phyloP scores from a whole-genome alignment of 805 yeast species.

The Cyberlindnera mississippiensis region DNA sequence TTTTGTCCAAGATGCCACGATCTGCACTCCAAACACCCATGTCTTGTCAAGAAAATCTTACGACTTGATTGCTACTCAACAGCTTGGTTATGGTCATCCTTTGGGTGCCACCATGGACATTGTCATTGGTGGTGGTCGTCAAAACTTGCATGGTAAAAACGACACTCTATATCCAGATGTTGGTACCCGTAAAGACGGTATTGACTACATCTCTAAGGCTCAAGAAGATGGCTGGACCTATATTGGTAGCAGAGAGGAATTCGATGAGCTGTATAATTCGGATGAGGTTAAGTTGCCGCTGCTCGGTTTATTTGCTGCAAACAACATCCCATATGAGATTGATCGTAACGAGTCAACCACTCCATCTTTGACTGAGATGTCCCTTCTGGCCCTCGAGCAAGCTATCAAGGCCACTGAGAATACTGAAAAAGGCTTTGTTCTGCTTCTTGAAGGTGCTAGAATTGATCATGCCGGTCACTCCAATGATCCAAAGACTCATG shows the following conservation, averaged over 20 bases:
- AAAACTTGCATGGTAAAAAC: constrained; percentile 62
- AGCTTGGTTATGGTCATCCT: constrained; percentile 67
- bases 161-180: constrained; percentile 28
- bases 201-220: constrained; percentile 65
- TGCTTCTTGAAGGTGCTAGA: constrained; percentile 84
- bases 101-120: constrained; percentile 77
- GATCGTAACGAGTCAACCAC: constrained; percentile 59
- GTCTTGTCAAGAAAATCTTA: constrained; percentile 69
- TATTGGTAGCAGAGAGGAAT: constrained; percentile 52
- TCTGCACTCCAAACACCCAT: constrained; percentile 83
- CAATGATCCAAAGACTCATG: constrained; percentile 93
- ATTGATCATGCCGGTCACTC: constrained; percentile 94
- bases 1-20: constrained; percentile 89
- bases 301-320: constrained; percentile 65
- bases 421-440: constrained; percentile 80
- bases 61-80: constrained; percentile 81
- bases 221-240: constrained; percentile 58
- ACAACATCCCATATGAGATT: constrained; percentile 76
- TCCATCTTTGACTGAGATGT: constrained; percentile 78
- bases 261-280: constrained; percentile 44
- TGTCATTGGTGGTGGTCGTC: constrained; percentile 87
- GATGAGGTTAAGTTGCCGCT: constrained; percentile 69
- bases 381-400: constrained; percentile 66
- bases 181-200: constrained; percentile 67
- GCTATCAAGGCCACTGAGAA: constrained; percentile 63